A percentile compares a stretch with the other conserved stretches of the same genome.
phyloP scores from a whole-genome alignment of 371 early-diverging fungal species.

The Blyttiomyces sp. region DNA sequence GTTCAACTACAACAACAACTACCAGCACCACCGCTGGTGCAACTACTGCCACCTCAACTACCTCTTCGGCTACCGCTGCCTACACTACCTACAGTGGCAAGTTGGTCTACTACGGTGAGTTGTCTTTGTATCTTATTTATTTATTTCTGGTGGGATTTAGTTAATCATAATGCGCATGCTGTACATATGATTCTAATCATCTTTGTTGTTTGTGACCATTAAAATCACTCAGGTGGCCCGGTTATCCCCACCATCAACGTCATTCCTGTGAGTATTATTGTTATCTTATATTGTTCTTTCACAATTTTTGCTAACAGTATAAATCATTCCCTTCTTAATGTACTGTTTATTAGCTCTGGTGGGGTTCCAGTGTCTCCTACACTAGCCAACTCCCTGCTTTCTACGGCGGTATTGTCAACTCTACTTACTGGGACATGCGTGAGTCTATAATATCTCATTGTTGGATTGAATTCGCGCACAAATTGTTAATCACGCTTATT shows the following conservation, averaged over 20 bases:
- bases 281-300: background rate
- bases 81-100: background rate
- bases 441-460: background rate
- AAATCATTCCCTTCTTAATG: slow-evolving; percentile 2
- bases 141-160: no score
- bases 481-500: background rate
- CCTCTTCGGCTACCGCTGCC: background rate
- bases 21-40: background rate
- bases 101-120: background rate
- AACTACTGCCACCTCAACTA: background rate
- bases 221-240: background rate
- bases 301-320: background rate
- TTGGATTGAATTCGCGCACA: background rate
- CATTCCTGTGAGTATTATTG: background rate
- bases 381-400: background rate
- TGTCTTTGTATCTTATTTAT: no score
- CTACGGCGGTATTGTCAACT: slow-evolving; percentile 7
- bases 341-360: background rate
- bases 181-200: no score
- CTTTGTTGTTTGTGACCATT: no score
- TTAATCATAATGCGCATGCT: no score
- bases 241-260: background rate
- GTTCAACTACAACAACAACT: background rate
- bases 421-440: slow-evolving; percentile 4
- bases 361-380: slow-evolving; percentile 7